These are phyloP conservation scores for Coniochaeta sp. DNA, from an alignment of 2,329 filamentous ascomycete genomes.

Conservation along the genomic window DNA sequence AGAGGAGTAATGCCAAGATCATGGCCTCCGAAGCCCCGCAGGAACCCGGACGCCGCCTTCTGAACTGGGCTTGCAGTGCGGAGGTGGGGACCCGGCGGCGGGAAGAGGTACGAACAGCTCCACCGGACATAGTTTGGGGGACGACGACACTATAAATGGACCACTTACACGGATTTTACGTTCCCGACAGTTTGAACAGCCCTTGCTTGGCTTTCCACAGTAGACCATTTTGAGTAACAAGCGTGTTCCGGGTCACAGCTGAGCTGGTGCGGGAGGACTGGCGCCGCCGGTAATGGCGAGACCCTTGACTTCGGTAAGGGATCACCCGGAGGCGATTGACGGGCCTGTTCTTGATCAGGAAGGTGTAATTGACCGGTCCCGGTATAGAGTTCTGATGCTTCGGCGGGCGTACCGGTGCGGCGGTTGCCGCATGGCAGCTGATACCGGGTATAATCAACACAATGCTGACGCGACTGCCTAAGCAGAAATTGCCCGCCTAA, in stretches of 20 bases:
- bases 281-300: not conserved
- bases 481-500: not conserved
- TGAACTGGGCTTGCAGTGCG: constrained; percentile 1
- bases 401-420: not conserved
- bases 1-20: not conserved
- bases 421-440: not conserved
- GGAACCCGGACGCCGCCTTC: not conserved
- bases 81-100: not conserved
- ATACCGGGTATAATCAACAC: not conserved
- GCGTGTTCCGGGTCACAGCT: not conserved
- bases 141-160: constrained; percentile 2
- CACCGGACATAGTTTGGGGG: not conserved
- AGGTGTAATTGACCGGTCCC: not conserved
- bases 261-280: not conserved
- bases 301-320: not conserved
- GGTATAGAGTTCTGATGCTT: not conserved
- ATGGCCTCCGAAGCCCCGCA: not conserved
- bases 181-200: constrained; percentile 46
- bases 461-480: not conserved
- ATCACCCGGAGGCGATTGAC: not conserved
- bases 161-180: constrained; percentile 47
- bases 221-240: constrained; percentile 38
- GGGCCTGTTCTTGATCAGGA: not conserved
- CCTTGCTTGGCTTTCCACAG: constrained; percentile 49
- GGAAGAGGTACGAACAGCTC: not conserved